Evolutionary conservation across 176 grass and related monocot genomes (phyloP).

Genomic region (Lolium multiflorum): DNA sequence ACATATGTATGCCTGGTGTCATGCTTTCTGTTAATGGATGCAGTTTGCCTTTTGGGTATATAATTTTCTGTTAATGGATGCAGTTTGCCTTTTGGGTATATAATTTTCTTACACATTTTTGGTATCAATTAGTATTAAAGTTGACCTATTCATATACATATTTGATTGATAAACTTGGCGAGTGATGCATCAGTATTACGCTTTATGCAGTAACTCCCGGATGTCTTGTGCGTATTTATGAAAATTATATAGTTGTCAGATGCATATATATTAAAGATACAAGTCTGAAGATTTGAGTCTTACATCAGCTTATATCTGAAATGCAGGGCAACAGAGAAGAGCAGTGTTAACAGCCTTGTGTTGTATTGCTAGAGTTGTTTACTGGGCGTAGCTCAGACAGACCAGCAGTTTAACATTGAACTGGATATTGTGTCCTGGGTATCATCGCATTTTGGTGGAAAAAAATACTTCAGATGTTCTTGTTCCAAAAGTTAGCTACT

Average conservation of each 20-base stretch:
- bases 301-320: conserved; percentile 30
- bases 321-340: conserved; percentile 67
- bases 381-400: conserved; percentile 59
- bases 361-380: conserved; percentile 73
- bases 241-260: conserved; percentile 15
- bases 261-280: not conserved
- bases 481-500: conserved; percentile 48
- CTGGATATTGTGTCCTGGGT: conserved; percentile 53
- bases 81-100: not conserved
- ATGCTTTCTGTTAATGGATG: not conserved
- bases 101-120: not conserved
- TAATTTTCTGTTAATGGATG: not conserved
- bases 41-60: not conserved
- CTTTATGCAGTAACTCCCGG: not conserved
- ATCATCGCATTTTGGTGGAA: conserved; percentile 27
- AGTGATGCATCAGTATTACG: not conserved
- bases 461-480: conserved; percentile 55
- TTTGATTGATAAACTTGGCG: conserved; percentile 2
- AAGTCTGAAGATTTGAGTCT: conserved; percentile 30
- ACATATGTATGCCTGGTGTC: too few relatives aligned
- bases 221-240: not conserved
- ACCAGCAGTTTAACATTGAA: conserved; percentile 49
- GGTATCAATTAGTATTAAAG: not conserved
- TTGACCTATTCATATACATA: not conserved
- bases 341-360: conserved; percentile 61